Conservation (phyloP, 352 stramenopile species). For the Pythium dissimile region DNA sequence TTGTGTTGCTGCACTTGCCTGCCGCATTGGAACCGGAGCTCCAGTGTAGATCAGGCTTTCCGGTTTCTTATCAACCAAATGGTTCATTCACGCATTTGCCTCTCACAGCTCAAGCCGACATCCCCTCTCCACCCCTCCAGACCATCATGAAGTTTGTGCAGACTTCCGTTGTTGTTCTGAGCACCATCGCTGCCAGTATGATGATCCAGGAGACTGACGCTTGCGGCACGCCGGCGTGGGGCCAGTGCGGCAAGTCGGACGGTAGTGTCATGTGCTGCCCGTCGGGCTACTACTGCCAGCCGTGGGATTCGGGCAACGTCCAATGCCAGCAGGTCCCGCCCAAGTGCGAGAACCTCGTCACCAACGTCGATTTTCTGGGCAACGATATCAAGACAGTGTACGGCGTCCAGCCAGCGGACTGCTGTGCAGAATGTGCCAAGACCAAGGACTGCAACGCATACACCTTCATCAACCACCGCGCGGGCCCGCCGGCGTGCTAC, state of each 20-base stretch:
- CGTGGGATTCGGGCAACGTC: slow-evolving; percentile 33
- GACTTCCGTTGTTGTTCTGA: not conserved
- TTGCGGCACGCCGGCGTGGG: not conserved
- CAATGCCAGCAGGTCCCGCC: slow-evolving; percentile 33
- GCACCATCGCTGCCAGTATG: not conserved
- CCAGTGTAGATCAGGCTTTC: too few relatives aligned
- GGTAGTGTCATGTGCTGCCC: slow-evolving; percentile 28
- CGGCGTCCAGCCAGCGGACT: slow-evolving; percentile 31
- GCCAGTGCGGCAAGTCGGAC: slow-evolving; percentile 4
- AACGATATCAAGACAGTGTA: slow-evolving; percentile 40
- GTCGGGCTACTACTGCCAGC: slow-evolving; percentile 35
- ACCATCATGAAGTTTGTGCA: slow-evolving; percentile 4
- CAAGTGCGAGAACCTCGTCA: slow-evolving; percentile 33
- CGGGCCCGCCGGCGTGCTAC: slow-evolving; percentile 1
- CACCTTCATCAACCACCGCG: slow-evolving; percentile 31
- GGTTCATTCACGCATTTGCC: slow-evolving; percentile 6
- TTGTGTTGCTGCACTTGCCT: too few relatives aligned
- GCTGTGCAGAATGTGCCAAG: slow-evolving; percentile 15
- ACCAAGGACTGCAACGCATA: slow-evolving; percentile 38
- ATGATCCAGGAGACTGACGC: not conserved
- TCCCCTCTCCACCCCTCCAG: not conserved
- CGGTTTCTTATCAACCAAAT: too few relatives aligned
- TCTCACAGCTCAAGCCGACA: not conserved
- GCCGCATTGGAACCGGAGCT: too few relatives aligned
- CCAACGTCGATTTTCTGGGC: slow-evolving; percentile 34